Conservation (phyloP, 2,329 filamentous ascomycete species). For the Penicillium expansum region DNA sequence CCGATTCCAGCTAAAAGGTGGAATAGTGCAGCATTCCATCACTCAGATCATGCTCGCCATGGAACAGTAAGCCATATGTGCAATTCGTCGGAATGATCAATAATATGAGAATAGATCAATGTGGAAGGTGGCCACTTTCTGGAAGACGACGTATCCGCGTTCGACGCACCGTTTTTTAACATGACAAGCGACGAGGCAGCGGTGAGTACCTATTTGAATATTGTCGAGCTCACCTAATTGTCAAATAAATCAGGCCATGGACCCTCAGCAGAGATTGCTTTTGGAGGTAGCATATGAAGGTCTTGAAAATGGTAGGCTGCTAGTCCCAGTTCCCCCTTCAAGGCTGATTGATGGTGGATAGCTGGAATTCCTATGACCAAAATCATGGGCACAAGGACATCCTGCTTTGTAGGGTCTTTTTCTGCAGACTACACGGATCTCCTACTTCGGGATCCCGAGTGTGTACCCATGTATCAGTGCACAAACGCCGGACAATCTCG, state of each 20-base stretch:
- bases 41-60: constrained; percentile 25
- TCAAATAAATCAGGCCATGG: constrained; percentile 23
- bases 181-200: constrained; percentile 32
- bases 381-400: constrained; percentile 27
- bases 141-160: constrained; percentile 25
- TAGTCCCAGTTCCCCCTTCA: no score
- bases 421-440: constrained; percentile 32
- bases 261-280: constrained; percentile 31
- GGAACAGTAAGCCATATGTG: constrained; percentile 20
- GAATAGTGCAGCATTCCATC: constrained; percentile 27
- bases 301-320: constrained; percentile 33
- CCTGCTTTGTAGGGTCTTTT: constrained; percentile 31
- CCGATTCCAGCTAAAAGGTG: constrained; percentile 20
- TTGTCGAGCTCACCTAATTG: background rate
- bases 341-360: constrained; percentile 10
- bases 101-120: constrained; percentile 19
- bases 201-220: constrained; percentile 9
- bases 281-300: constrained; percentile 32
- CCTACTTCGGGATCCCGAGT: constrained; percentile 30
- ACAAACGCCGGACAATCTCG: constrained; percentile 29
- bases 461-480: constrained; percentile 26
- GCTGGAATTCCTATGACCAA: constrained; percentile 29
- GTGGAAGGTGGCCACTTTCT: constrained; percentile 29
- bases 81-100: background rate
- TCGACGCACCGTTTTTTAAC: constrained; percentile 39